Evolutionary conservation across 73 alveolate species (phyloP).

Genomic region (Durusdinium trenchii): DNA sequence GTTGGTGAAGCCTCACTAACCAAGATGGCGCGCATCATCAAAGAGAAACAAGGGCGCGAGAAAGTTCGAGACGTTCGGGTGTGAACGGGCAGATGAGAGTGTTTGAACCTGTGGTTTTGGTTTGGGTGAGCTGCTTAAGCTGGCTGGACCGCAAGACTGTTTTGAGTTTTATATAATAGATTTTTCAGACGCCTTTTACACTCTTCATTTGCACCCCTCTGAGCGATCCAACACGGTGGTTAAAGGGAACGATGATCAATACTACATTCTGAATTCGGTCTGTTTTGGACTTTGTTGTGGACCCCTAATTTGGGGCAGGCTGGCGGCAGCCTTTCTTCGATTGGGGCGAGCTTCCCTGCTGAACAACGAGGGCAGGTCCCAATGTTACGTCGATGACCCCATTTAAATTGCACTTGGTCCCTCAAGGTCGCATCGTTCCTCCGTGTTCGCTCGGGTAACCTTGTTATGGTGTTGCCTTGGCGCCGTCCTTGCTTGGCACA

Average conservation of each 20-base stretch:
- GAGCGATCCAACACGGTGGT: background rate
- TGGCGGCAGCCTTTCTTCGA: background rate
- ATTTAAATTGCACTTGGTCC: background rate
- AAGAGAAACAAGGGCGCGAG: background rate
- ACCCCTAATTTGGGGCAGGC: background rate
- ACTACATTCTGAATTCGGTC: background rate
- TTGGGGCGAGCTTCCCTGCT: background rate
- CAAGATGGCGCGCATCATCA: background rate
- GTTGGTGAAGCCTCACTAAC: background rate
- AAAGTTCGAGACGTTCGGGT: background rate
- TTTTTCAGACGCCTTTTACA: constrained; percentile 17
- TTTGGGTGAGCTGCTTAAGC: background rate
- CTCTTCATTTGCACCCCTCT: background rate
- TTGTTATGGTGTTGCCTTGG: background rate
- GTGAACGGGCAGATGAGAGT: background rate
- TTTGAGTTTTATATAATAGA: background rate
- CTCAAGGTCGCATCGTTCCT: background rate
- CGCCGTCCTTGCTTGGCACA: background rate
- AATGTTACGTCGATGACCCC: constrained; percentile 22
- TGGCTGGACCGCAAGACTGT: background rate
- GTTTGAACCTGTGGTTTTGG: background rate
- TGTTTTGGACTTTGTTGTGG: background rate
- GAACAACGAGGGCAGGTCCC: background rate
- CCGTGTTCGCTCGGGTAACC: background rate
- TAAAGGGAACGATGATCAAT: background rate